Conservation (phyloP, 1,284 basidiomycete species). For the Ganoderma resinaceum region DNA sequence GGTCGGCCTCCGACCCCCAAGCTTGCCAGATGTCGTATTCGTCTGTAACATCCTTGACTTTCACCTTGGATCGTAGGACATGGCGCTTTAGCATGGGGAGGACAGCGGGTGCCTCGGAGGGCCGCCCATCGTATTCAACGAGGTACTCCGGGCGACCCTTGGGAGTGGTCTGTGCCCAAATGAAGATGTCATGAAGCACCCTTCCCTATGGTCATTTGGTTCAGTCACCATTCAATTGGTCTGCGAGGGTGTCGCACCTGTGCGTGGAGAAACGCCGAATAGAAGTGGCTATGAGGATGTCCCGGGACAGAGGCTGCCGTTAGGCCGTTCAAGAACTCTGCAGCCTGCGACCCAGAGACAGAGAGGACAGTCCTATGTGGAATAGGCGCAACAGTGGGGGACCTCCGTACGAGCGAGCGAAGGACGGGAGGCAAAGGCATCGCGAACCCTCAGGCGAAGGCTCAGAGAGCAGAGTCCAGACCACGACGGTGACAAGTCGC, state of each 20-base stretch:
- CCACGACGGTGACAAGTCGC: slow-evolving; percentile 1
- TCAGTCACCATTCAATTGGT: slow-evolving; percentile 12
- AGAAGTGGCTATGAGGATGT: slow-evolving; percentile 64
- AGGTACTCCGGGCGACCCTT: slow-evolving; percentile 64
- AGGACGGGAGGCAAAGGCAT: slow-evolving; percentile 48
- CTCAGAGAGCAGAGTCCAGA: slow-evolving; percentile 5
- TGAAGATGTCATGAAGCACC: slow-evolving; percentile 88
- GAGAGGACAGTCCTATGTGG: slow-evolving; percentile 74
- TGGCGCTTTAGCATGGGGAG: slow-evolving; percentile 81
- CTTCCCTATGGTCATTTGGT: slow-evolving; percentile 67
- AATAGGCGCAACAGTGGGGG: slow-evolving; percentile 69
- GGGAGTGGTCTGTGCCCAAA: slow-evolving; percentile 68
- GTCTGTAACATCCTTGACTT: slow-evolving; percentile 76
- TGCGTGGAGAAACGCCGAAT: slow-evolving; percentile 86
- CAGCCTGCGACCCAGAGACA: slow-evolving; percentile 83
- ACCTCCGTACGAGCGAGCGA: slow-evolving; percentile 52
- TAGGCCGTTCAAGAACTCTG: slow-evolving; percentile 90
- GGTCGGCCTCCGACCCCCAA: slow-evolving; percentile 65
- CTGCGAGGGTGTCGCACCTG: slow-evolving; percentile 59
- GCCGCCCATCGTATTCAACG: slow-evolving; percentile 76
- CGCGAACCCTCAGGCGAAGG: not conserved
- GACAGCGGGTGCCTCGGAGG: slow-evolving; percentile 65
- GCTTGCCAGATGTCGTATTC: slow-evolving; percentile 83
- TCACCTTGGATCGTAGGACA: slow-evolving; percentile 90
- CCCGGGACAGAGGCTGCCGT: slow-evolving; percentile 68